Percentiles rank a stretch among this genome's conserved stretches.
These are phyloP conservation scores for Cutaneotrichosporon arboriforme DNA, from an alignment of 1,284 basidiomycete genomes.

Conservation along the genomic window DNA sequence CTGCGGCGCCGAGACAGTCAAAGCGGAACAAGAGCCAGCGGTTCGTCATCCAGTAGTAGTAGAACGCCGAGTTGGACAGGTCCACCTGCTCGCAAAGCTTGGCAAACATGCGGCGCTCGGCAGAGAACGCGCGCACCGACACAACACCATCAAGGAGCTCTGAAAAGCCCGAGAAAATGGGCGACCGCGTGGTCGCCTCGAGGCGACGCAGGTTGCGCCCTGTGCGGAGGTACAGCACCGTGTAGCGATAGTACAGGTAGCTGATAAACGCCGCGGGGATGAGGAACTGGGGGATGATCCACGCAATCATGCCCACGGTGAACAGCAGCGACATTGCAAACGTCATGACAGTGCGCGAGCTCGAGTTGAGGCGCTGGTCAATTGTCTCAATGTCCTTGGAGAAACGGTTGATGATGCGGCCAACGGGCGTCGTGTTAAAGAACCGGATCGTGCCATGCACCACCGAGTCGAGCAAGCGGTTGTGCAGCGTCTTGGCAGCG, in stretches of 20 bases:
- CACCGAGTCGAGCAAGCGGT: conserved; percentile 36
- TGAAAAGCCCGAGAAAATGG: conserved; percentile 59
- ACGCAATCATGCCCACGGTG: conserved; percentile 55
- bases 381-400: conserved; percentile 75
- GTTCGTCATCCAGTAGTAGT: conserved; percentile 40
- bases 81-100: conserved; percentile 66
- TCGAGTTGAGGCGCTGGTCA: conserved; percentile 63
- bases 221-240: conserved; percentile 63
- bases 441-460: conserved; percentile 42
- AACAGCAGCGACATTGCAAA: conserved; percentile 67
- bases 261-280: conserved; percentile 61
- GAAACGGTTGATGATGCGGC: conserved; percentile 71
- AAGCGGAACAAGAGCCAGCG: conserved; percentile 57
- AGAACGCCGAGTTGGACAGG: conserved; percentile 51
- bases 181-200: conserved; percentile 53
- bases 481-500: conserved; percentile 48
- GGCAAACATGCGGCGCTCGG: conserved; percentile 71
- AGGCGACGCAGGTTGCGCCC: conserved; percentile 71
- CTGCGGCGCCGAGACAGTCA: conserved; percentile 66
- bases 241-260: conserved; percentile 59
- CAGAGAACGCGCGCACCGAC: conserved; percentile 83
- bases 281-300: conserved; percentile 67
- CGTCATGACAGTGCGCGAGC: conserved; percentile 65
- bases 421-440: conserved; percentile 46
- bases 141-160: conserved; percentile 72